A percentile compares a stretch with the other conserved stretches of the same genome.
phyloP scores from a whole-genome alignment of 192 early-diverging fungal species.

The Coemansia sp. region DNA sequence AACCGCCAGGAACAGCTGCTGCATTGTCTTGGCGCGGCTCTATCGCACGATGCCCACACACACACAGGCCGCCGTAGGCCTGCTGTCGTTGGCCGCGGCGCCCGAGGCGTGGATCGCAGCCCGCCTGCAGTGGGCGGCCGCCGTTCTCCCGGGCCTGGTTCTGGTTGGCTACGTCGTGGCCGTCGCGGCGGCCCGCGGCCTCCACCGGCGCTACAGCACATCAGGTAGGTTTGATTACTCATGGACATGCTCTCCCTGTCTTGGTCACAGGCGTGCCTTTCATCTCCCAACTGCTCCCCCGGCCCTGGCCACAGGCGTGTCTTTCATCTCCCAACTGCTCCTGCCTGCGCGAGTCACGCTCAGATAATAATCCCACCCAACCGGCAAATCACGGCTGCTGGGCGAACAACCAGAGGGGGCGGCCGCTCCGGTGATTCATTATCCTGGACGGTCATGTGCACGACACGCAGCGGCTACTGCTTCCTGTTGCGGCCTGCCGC shows the following conservation, averaged over 20 bases:
- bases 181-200: background rate
- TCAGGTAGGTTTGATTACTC: background rate
- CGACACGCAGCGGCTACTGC: conserved; percentile 1
- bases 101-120: background rate
- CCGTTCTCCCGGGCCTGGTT: conserved; percentile 22
- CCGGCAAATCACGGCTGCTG: too few species aligned
- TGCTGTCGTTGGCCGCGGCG: background rate
- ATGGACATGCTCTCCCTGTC: too few species aligned
- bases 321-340: too few species aligned
- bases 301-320: too few species aligned
- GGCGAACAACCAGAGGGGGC: too few species aligned
- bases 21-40: background rate
- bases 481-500: too few species aligned
- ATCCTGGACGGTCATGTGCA: background rate
- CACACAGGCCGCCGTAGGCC: background rate
- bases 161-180: conserved; percentile 16
- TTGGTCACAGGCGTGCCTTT: too few species aligned
- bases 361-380: too few species aligned
- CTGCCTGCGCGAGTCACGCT: too few species aligned
- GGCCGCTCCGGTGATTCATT: conserved; percentile 1
- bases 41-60: background rate
- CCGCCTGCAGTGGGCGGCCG: conserved; percentile 5
- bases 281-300: too few species aligned
- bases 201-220: conserved; percentile 1
- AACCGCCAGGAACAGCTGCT: background rate